Percentiles rank a stretch among this genome's conserved stretches.
These are phyloP conservation scores for Phlebopus sp. DNA, from an alignment of 1,284 basidiomycete genomes.

Conservation along the genomic window DNA sequence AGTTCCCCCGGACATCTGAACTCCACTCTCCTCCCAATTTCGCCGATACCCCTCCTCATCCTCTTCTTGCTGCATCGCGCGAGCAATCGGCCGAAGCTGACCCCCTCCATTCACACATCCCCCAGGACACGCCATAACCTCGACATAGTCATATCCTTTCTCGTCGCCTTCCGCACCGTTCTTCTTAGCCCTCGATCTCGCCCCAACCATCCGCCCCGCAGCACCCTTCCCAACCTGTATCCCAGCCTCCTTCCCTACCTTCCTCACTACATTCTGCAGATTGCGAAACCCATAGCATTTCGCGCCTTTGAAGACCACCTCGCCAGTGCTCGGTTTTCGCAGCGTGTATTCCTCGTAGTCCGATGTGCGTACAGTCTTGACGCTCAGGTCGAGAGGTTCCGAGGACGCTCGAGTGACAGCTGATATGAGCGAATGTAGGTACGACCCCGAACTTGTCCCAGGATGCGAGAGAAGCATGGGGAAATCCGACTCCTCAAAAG, in stretches of 20 bases:
- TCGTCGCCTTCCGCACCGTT: conserved; percentile 31
- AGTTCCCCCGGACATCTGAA: conserved; percentile 31
- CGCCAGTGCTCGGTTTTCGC: conserved; percentile 47
- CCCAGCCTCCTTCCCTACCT: conserved; percentile 85
- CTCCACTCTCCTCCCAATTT: conserved; percentile 54
- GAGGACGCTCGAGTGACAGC: conserved; percentile 41
- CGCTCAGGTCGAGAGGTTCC: conserved; percentile 50
- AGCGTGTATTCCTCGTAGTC: conserved; percentile 67
- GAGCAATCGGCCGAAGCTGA: conserved; percentile 66
- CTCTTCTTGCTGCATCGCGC: conserved; percentile 27
- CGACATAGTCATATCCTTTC: conserved; percentile 88
- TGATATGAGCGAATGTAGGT: conserved; percentile 77
- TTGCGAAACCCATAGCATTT: conserved; percentile 98
- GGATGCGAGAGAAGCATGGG: conserved; percentile 77
- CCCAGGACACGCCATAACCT: conserved; percentile 98
- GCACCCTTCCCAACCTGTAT: conserved; percentile 69
- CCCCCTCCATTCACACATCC: conserved; percentile 99
- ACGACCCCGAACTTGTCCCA: conserved; percentile 92
- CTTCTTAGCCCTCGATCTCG: conserved; percentile 34
- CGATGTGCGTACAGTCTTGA: conserved; percentile 50
- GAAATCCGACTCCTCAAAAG: conserved; percentile 32
- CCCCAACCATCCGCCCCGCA: conserved; percentile 49
- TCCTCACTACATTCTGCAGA: conserved; percentile 94
- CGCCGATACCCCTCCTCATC: conserved; percentile 64
- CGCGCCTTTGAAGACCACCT: conserved; percentile 85